phyloP scores from a whole-genome alignment of 192 early-diverging fungal genomes.

The Mortierella antarctica region DNA sequence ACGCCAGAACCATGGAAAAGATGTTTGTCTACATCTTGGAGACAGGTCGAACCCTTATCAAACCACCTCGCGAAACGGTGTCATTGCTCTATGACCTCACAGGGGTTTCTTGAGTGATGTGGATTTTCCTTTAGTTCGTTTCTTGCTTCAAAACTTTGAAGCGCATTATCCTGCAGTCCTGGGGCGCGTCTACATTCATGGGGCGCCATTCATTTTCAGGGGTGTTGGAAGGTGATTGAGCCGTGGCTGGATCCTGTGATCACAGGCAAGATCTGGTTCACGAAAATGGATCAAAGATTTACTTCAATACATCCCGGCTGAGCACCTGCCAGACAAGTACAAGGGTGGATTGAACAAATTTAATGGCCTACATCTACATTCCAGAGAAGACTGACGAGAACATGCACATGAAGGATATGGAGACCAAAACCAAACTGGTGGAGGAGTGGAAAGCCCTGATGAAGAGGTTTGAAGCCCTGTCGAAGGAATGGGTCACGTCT shows the following conservation, averaged over 20 bases:
- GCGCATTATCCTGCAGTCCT: slow-evolving; percentile 91
- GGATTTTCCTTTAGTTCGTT: slow-evolving; percentile 64
- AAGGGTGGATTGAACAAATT: slow-evolving; percentile 67
- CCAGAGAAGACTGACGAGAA: slow-evolving; percentile 24
- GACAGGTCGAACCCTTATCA: slow-evolving; percentile 66
- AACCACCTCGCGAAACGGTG: slow-evolving; percentile 66
- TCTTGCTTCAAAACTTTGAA: slow-evolving; percentile 80
- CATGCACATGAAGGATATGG: slow-evolving; percentile 56
- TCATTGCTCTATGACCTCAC: slow-evolving; percentile 44
- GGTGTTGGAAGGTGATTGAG: slow-evolving; percentile 84
- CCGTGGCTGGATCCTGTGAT: slow-evolving; percentile 91
- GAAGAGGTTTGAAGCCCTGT: slow-evolving; percentile 55
- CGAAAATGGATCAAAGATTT: slow-evolving; percentile 69
- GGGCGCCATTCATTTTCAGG: slow-evolving; percentile 89
- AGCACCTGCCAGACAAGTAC: slow-evolving; percentile 59
- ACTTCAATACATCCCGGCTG: slow-evolving; percentile 65
- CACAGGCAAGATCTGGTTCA: slow-evolving; percentile 82
- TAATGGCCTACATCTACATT: slow-evolving; percentile 63
- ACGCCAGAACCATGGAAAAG: slow-evolving; percentile 66
- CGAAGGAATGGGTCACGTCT: slow-evolving; percentile 55
- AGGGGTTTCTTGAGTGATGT: slow-evolving; percentile 25
- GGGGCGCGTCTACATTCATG: slow-evolving; percentile 80
- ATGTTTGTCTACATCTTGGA: slow-evolving; percentile 79
- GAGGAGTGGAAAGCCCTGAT: slow-evolving; percentile 35
- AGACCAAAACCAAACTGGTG: slow-evolving; percentile 24